Percentiles rank a stretch among this genome's conserved stretches.
phyloP scores from a whole-genome alignment of 257 asterid genomes.

The Gentiana macrophylla region DNA sequence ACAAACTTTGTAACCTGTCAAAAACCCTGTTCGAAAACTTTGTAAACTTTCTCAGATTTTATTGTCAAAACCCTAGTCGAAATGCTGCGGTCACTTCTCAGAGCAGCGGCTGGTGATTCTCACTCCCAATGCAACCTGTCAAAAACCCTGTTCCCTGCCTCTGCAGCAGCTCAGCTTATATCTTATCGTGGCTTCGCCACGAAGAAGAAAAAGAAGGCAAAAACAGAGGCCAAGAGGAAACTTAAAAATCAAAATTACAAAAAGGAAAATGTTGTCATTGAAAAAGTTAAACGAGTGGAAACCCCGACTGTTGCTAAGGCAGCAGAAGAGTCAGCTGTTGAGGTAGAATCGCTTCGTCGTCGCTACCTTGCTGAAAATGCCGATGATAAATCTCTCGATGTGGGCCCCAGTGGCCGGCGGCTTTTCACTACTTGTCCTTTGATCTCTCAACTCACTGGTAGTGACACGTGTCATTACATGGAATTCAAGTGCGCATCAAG shows the following conservation, averaged over 20 bases:
- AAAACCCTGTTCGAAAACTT: too few species aligned
- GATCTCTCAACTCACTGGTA: constrained; percentile 41
- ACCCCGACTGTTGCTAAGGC: constrained; percentile 17
- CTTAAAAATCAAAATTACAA: constrained; percentile 1
- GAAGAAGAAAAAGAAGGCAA: constrained; percentile 34
- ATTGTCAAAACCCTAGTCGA: constrained; percentile 13
- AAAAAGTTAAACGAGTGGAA: not conserved
- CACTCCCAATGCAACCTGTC: constrained; percentile 2
- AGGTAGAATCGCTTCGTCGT: constrained; percentile 48
- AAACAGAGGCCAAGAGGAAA: constrained; percentile 19
- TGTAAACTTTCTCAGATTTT: too few species aligned
- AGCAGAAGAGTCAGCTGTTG: constrained; percentile 24
- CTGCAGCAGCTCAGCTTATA: constrained; percentile 19
- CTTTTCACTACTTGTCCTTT: constrained; percentile 53
- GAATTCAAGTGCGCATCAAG: constrained; percentile 49
- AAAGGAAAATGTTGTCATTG: constrained; percentile 4
- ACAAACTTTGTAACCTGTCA: too few species aligned
- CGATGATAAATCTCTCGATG: constrained; percentile 54
- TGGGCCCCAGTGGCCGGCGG: constrained; percentile 72
- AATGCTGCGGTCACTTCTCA: constrained; percentile 63
- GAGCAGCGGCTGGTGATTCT: constrained; percentile 27
- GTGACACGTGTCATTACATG: constrained; percentile 52
- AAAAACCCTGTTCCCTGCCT: constrained; percentile 10
- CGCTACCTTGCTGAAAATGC: constrained; percentile 68
- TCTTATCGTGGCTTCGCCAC: constrained; percentile 36